Base-by-base conservation (phyloP, 2,329 filamentous ascomycete species). In the Metarhizium guizhouense region DNA sequence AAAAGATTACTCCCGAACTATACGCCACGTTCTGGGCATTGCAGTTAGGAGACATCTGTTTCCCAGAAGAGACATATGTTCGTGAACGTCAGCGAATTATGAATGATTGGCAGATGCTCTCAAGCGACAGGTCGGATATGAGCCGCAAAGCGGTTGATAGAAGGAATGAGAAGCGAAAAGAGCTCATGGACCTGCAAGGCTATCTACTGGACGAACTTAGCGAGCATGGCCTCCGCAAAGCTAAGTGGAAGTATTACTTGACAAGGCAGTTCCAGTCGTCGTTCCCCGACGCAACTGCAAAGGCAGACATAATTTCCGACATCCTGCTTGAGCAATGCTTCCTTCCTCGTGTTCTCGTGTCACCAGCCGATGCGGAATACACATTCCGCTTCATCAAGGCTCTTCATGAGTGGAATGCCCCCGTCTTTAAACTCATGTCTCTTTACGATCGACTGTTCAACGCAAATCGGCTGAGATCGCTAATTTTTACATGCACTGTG, bases 1-100 rank as follows among this genome's bases (percentile, higher is more conserved):
- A 82, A 11, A 82, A 82, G 52, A 80, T 96, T 53, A 91, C 84
- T 47, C 78, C 90, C 0, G 84, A 88, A 34, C 93, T 96, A 68
- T 96, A 90, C 65, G 83, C 88, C 47, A 88, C 88, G 0, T 99
- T 99, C 72, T 99, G 94, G 94, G 86, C 92, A 52, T 77, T 96
- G 13, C 86, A 90, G 32, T 80, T 95, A 3, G 85, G 88, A 49
- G 93, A 99, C 67, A 76, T 96, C 56, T 82, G 83, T 56, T 84
- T 92, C 60, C 88, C 89, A 1, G 83, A 83, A 58, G 80, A 84
- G 38, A 88, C 86, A 58, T 99, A 99, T 67, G 81, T 88, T 51
- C 80, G 84, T 16, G 91, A 95, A 66, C 84, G 86, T 40, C 81
- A 83, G 20, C 80, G 84, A 8, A 76, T 91, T 25, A 82, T 85